phyloP scores from a whole-genome alignment of 805 yeast species.

The Jamesozyma lodderae region DNA sequence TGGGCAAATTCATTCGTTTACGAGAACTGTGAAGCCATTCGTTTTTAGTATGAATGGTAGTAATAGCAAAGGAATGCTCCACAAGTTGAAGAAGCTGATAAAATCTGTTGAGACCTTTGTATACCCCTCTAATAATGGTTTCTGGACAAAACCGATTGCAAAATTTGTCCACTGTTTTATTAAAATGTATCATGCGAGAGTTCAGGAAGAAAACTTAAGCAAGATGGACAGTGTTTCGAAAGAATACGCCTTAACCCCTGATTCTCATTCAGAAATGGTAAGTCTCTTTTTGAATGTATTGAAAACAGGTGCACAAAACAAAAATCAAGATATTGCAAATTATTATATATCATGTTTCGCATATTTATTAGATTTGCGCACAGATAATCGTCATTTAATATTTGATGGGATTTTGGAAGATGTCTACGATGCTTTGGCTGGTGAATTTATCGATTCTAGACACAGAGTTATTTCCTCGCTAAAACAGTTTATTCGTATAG shows the following conservation, averaged over 20 bases:
- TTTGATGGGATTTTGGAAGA: conserved; percentile 53
- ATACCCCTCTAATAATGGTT: conserved; percentile 89
- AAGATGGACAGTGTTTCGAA: conserved; percentile 13
- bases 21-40: conserved; percentile 38
- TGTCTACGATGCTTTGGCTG: conserved; percentile 62
- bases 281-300: conserved; percentile 43
- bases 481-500: conserved; percentile 52
- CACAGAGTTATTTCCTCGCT: conserved; percentile 74
- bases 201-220: conserved; percentile 34
- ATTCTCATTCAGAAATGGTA: conserved; percentile 31
- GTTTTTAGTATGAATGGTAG: conserved; percentile 55
- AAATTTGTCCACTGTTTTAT: conserved; percentile 54
- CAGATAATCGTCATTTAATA: conserved; percentile 35
- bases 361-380: conserved; percentile 53
- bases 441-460: conserved; percentile 58
- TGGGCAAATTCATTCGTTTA: conserved; percentile 33
- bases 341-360: conserved; percentile 52
- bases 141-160: conserved; percentile 71
- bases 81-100: conserved; percentile 44
- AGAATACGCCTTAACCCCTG: conserved; percentile 22
- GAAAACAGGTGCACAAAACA: conserved; percentile 70
- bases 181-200: conserved; percentile 51
- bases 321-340: conserved; percentile 46
- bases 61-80: conserved; percentile 37
- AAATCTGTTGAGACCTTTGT: conserved; percentile 69